Percentiles rank a stretch among this genome's conserved stretches.
These are phyloP conservation scores for Fusarium sp. DNA, from an alignment of 2,329 filamentous ascomycete species.

Conservation along the genomic window DNA sequence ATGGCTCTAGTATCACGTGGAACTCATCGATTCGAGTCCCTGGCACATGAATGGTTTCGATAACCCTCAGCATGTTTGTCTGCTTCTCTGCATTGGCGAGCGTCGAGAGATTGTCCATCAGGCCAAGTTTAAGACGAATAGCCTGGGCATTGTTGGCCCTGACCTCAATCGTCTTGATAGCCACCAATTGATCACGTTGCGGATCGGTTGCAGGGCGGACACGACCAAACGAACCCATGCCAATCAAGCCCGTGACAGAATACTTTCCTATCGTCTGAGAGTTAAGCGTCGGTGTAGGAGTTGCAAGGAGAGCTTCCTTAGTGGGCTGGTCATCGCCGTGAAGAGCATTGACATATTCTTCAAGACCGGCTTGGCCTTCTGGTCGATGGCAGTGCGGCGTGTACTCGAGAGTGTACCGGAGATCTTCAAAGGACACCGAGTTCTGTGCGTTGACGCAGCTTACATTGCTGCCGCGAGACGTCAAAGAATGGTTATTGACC, in stretches of 20 bases:
- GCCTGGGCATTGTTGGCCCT: not conserved
- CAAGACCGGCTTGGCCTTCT: not conserved
- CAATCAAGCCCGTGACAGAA: not conserved
- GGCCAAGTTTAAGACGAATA: not conserved
- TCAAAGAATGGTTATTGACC: not conserved
- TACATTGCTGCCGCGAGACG: not conserved
- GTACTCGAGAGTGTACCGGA: conserved; percentile 2
- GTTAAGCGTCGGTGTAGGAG: not conserved
- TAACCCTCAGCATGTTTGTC: not conserved
- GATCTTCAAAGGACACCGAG: not conserved
- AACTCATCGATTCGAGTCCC: not conserved
- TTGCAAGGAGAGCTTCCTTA: not conserved
- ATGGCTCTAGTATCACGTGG: not conserved
- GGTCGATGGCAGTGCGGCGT: not conserved
- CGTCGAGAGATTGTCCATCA: not conserved
- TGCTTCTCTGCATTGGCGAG: not conserved
- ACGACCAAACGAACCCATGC: not conserved
- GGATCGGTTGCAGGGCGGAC: not conserved
- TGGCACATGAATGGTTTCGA: not conserved
- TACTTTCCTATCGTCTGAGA: not conserved
- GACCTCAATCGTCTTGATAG: not conserved
- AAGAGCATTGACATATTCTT: not conserved
- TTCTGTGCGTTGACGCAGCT: not conserved
- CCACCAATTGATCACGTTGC: not conserved
- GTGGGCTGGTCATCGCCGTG: not conserved